A percentile compares a stretch with the other conserved stretches of the same genome.
Evolutionary conservation across 2,329 filamentous ascomycete species (phyloP).

Genomic region (Penicillium sp.): DNA sequence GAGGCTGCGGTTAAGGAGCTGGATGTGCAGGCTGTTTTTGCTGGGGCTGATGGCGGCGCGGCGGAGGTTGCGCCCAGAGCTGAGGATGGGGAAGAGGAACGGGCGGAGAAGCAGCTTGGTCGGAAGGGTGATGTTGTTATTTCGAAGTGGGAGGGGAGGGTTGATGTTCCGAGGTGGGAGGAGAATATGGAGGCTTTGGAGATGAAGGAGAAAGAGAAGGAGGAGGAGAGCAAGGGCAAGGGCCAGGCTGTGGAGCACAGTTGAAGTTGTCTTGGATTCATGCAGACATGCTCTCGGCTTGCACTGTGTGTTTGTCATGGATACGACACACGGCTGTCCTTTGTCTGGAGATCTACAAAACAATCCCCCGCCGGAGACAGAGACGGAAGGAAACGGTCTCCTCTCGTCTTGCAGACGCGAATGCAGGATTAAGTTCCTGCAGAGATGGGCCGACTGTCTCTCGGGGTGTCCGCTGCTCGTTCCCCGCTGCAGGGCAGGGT

Average conservation of each 20-base stretch:
- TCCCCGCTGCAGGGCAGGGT: conserved; percentile 12
- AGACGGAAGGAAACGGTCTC: not conserved
- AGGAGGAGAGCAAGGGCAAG: conserved; percentile 12
- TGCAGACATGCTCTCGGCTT: not conserved
- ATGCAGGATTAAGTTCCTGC: conserved; percentile 1
- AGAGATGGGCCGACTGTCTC: not conserved
- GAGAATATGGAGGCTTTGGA: conserved; percentile 40
- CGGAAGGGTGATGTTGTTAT: conserved; percentile 32
- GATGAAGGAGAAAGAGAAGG: conserved; percentile 24
- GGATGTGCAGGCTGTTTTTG: conserved; percentile 62
- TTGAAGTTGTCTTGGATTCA: conserved; percentile 17
- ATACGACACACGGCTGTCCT: not conserved
- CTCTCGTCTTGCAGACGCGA: not conserved
- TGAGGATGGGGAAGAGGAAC: conserved; percentile 16
- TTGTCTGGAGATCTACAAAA: not conserved
- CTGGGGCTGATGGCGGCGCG: conserved; percentile 36
- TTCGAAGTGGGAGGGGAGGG: conserved; percentile 32
- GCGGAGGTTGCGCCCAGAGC: conserved; percentile 4
- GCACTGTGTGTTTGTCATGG: not conserved
- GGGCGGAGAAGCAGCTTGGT: conserved; percentile 29
- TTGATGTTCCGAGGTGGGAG: conserved; percentile 38
- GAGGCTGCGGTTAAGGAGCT: conserved; percentile 58
- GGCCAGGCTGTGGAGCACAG: conserved; percentile 18
- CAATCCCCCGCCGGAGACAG: not conserved
- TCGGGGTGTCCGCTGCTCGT: conserved; percentile 7